Base-by-base conservation (phyloP, 257 asterid genomes). In the Forsythia viridissima region DNA sequence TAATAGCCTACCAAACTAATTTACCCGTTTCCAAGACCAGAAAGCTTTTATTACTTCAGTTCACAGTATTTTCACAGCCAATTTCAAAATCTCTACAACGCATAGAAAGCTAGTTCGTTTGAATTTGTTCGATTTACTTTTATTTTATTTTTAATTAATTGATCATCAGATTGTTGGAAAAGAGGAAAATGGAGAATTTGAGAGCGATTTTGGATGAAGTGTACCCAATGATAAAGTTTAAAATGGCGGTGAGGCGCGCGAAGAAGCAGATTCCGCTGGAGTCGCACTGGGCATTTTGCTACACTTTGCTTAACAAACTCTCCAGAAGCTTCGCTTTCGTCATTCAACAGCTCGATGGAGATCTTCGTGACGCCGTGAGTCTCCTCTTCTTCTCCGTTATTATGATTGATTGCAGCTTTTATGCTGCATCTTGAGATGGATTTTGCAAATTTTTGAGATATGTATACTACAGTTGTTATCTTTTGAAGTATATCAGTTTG, bases 241-340 rank as follows among this genome's bases (percentile, higher is more conserved):
- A 93, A 80, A 70, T 86, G 78, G 97, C 96, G 43, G 87, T 78
- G 77, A 81, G 90, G 72, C 85, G 77, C 24, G 94, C 93, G 83
- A 97, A 83, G 85, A 93, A 88, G 88, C 98, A 91, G 94, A 94
- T 93, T 84, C 98, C 94, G 73, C 73, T 89, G 79, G 88, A 90
- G 90, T 94, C 97, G 40, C 97, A 94, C 89, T 94, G 98, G 98
- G 93, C 88, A 76, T 94, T 94, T 84, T 94, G 99, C 77, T 94
- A 94, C 90, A 18, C 83, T 39, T 87, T 93, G 97, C 98, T 94
- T 73, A 94, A 84, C 21, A 91, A 91, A 85, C 98, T 94, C 77
- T 94, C 99, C 20, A 90, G 98, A 78, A 91, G 98, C 73, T 94
- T 90, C 81, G 91, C 88, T 78, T 86, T 93, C 80, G 97, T 93